Conservation (phyloP, 2,329 filamentous ascomycete species). For the Huntiella moniliformis region DNA sequence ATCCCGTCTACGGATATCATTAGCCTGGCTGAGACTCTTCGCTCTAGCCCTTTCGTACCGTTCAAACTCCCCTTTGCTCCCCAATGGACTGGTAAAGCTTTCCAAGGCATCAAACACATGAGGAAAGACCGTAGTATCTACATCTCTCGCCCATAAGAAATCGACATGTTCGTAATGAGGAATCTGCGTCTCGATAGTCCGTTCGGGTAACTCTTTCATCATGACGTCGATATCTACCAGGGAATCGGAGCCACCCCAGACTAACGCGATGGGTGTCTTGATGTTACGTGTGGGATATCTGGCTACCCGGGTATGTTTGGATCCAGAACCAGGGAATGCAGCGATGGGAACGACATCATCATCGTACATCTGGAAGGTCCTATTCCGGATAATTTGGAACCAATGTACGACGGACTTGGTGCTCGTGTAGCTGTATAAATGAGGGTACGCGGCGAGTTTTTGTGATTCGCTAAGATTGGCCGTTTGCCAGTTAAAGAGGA, state of each 20-base stretch:
- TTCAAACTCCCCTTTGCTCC: constrained; percentile 38
- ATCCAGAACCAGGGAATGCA: constrained; percentile 31
- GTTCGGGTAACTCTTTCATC: constrained; percentile 68
- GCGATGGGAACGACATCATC: constrained; percentile 62
- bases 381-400: constrained; percentile 97
- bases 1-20: constrained; percentile 2
- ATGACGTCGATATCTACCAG: constrained; percentile 86
- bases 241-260: constrained; percentile 88
- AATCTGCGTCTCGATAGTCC: constrained; percentile 73
- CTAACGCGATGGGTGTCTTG: constrained; percentile 78
- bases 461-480: constrained; percentile 70
- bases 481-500: constrained; percentile 80
- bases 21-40: constrained; percentile 22
- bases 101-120: constrained; percentile 83
- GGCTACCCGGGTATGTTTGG: constrained; percentile 87
- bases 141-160: constrained; percentile 82
- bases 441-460: constrained; percentile 87
- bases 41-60: constrained; percentile 34
- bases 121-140: constrained; percentile 67
- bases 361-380: constrained; percentile 96
- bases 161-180: constrained; percentile 92
- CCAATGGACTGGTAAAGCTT: constrained; percentile 38
- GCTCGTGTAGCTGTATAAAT: constrained; percentile 90
- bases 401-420: constrained; percentile 96
- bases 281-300: constrained; percentile 95